A percentile compares a stretch with the other conserved stretches of the same genome.
phyloP scores from a whole-genome alignment of 2,329 filamentous ascomycete genomes.

The Alternaria incomplexa region DNA sequence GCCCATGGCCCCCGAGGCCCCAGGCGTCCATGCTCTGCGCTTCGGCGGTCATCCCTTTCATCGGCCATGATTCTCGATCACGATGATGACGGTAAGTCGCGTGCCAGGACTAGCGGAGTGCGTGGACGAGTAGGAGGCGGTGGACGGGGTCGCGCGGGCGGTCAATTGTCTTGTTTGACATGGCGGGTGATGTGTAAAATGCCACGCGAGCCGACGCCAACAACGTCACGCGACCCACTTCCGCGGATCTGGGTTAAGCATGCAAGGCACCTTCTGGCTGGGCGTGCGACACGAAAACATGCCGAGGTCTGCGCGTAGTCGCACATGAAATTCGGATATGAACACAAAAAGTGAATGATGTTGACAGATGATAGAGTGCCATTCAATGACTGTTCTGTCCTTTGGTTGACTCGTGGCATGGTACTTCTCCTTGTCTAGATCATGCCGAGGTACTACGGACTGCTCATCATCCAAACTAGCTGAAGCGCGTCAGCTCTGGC shows the following conservation, averaged over 20 bases:
- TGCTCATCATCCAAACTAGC: background rate
- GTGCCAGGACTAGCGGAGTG: conserved; percentile 11
- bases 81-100: conserved; percentile 9
- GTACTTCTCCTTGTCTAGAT: background rate
- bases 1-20: background rate
- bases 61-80: background rate
- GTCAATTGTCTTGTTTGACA: conserved; percentile 8
- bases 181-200: conserved; percentile 15
- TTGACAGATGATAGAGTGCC: background rate
- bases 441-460: background rate
- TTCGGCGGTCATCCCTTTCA: conserved; percentile 1
- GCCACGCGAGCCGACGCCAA: conserved; percentile 12
- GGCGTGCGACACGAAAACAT: background rate
- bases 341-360: background rate
- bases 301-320: background rate
- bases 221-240: conserved; percentile 17
- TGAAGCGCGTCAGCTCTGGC: background rate
- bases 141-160: conserved; percentile 8
- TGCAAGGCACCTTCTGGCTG: conserved; percentile 12
- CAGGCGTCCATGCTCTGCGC: background rate
- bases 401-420: background rate
- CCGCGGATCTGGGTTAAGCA: conserved; percentile 10
- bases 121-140: conserved; percentile 12
- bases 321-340: background rate
- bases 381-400: background rate